Evolutionary conservation across 106 monocot species (phyloP).

Genomic region (Iris macrosiphon): DNA sequence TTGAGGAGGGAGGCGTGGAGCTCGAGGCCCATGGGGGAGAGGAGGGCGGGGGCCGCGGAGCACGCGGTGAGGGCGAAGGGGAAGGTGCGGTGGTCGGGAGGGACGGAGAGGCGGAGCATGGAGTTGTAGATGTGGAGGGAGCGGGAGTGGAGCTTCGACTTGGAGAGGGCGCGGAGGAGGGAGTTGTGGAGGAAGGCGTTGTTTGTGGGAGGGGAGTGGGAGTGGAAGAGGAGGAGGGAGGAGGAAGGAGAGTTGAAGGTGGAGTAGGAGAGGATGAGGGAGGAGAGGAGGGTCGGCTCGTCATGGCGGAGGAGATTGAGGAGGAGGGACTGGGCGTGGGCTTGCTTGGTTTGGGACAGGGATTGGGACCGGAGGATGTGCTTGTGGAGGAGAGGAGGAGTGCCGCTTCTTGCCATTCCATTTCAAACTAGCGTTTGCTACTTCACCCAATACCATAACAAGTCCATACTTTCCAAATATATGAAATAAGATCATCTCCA

Average conservation of each 20-base stretch:
- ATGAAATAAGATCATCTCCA: too few relatives aligned
- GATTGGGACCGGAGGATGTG: slow-evolving; percentile 9
- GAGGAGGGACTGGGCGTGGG: slow-evolving; percentile 34
- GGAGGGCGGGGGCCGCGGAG: neutral
- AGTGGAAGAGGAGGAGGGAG: neutral
- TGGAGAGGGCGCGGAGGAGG: slow-evolving; percentile 14
- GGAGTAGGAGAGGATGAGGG: neutral
- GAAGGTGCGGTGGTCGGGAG: slow-evolving; percentile 14
- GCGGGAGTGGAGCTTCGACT: neutral
- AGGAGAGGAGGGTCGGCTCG: neutral
- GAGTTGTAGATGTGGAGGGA: slow-evolving; percentile 16
- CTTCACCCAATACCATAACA: too few relatives aligned
- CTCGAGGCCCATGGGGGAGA: slow-evolving; percentile 12
- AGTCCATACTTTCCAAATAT: too few relatives aligned
- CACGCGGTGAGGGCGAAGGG: slow-evolving; percentile 19
- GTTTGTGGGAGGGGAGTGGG: neutral
- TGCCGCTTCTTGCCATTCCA: too few relatives aligned
- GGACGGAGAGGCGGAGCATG: slow-evolving; percentile 1
- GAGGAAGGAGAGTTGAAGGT: neutral
- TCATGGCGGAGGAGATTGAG: neutral
- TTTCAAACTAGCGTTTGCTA: too few relatives aligned
- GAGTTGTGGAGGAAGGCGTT: slow-evolving; percentile 16
- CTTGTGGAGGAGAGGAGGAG: neutral
- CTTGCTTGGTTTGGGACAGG: slow-evolving; percentile 7
- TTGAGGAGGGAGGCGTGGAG: slow-evolving; percentile 10